phyloP scores from a whole-genome alignment of 495 filamentous ascomycete species.

The Penicillium roqueforti region DNA sequence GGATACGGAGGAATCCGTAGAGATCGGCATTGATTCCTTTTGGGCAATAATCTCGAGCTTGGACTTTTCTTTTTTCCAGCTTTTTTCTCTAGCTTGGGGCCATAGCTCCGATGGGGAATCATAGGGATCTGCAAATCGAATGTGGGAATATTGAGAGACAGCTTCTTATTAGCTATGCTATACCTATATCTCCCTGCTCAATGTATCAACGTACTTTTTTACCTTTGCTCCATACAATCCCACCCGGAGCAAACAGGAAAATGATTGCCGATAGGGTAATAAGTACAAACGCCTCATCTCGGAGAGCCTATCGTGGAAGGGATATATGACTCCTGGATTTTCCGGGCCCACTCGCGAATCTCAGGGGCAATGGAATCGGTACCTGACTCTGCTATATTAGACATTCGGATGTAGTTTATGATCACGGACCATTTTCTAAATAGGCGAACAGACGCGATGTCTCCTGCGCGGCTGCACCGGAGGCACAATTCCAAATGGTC shows the following conservation, averaged over 20 bases:
- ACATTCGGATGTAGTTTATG: neutral
- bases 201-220: neutral
- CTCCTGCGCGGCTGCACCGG: slow-evolving; percentile 3
- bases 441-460: slow-evolving; percentile 10
- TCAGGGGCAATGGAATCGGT: too few species aligned
- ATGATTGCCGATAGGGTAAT: neutral
- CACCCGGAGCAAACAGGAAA: neutral
- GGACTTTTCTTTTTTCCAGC: neutral
- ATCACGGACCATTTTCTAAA: neutral
- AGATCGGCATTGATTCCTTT: neutral
- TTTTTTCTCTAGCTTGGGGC: neutral
- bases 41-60: neutral
- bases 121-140: slow-evolving; percentile 1
- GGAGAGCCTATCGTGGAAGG: neutral
- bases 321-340: neutral
- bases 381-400: too few species aligned
- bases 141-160: neutral
- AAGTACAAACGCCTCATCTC: neutral
- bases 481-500: slow-evolving; percentile 4
- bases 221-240: neutral
- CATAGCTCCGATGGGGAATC: neutral
- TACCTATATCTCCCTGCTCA: too few species aligned
- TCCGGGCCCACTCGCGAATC: slow-evolving; percentile 1
- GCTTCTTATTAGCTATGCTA: too few species aligned
- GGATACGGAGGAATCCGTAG: neutral